Evolutionary conservation across 306 rosid species (phyloP).

Genomic region (Inga leiocalycina): DNA sequence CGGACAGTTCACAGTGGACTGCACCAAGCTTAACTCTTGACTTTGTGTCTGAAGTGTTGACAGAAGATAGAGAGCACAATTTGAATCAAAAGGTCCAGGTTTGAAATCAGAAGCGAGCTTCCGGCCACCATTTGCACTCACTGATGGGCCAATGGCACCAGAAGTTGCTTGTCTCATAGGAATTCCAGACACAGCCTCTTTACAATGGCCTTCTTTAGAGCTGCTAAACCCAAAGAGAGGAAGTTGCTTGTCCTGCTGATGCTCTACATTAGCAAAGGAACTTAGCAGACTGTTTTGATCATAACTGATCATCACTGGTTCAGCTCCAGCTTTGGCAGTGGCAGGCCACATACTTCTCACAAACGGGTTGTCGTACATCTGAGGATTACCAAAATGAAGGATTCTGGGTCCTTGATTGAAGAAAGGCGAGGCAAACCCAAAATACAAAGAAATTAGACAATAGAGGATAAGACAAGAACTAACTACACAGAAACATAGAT

Average conservation of each 20-base stretch:
- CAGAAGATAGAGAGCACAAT: conserved; percentile 99
- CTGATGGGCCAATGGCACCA: conserved; percentile 36
- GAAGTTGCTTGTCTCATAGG: conserved; percentile 29
- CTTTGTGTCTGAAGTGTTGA: conserved; percentile 69
- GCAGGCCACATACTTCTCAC: conserved; percentile 61
- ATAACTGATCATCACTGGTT: conserved; percentile 42
- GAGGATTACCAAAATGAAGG: conserved; percentile 78
- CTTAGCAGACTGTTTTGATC: conserved; percentile 37
- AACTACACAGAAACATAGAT: not conserved
- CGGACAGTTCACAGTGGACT: conserved; percentile 49
- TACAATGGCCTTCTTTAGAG: conserved; percentile 27
- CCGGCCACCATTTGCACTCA: conserved; percentile 42
- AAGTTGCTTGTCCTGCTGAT: conserved; percentile 49
- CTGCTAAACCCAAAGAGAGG: conserved; percentile 48
- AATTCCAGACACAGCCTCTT: conserved; percentile 42
- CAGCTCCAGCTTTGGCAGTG: conserved; percentile 49
- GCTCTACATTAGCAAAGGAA: conserved; percentile 26
- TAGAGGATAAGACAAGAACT: not conserved
- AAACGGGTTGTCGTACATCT: conserved; percentile 48
- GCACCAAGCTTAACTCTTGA: conserved; percentile 49
- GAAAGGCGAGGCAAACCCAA: conserved; percentile 28
- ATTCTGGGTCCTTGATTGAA: conserved; percentile 72
- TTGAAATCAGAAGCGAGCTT: conserved; percentile 44
- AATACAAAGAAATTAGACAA: conserved; percentile 21
- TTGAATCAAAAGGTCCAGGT: not conserved